A percentile compares a stretch with the other conserved stretches of the same genome.
Evolutionary conservation across 345 rosid species (phyloP).

Genomic region (Excoecaria cochinchinensis): DNA sequence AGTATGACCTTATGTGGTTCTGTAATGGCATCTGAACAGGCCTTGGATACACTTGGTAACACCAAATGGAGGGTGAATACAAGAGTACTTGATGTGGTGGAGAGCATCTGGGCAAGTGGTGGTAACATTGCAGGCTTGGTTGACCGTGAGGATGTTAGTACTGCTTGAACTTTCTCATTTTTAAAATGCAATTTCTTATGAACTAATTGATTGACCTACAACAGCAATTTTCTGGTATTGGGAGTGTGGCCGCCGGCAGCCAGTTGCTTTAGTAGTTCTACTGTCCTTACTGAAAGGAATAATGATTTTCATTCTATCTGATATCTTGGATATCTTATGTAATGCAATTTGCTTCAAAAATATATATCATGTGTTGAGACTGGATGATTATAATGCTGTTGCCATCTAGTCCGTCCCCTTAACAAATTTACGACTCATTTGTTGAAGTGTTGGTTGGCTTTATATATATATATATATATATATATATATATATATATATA

Average conservation of each 20-base stretch:
- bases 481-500: too few relatives aligned
- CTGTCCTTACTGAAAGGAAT: background rate
- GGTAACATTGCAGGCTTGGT: slow-evolving; percentile 37
- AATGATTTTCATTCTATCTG: background rate
- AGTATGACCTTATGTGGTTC: background rate
- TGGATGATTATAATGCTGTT: background rate
- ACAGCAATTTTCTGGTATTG: slow-evolving; percentile 1
- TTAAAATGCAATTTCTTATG: background rate
- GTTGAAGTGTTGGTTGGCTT: background rate
- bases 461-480: background rate
- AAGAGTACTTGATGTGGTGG: slow-evolving; percentile 34
- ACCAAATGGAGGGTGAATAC: slow-evolving; percentile 40
- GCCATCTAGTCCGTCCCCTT: slow-evolving; percentile 1
- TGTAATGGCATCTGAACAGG: slow-evolving; percentile 21
- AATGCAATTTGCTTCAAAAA: background rate
- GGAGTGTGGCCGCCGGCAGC: slow-evolving; percentile 1
- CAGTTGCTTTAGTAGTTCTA: background rate
- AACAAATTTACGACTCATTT: background rate
- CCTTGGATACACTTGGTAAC: slow-evolving; percentile 34
- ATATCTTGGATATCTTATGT: background rate
- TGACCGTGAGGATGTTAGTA: slow-evolving; percentile 31
- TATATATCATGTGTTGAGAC: background rate
- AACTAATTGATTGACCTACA: slow-evolving; percentile 1
- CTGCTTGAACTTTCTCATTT: slow-evolving; percentile 14
- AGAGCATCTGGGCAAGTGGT: slow-evolving; percentile 33